Percentiles rank a stretch among this genome's conserved stretches.
Conservation (phyloP, 495 filamentous ascomycete genomes). For the Stereocaulon alpinum region DNA sequence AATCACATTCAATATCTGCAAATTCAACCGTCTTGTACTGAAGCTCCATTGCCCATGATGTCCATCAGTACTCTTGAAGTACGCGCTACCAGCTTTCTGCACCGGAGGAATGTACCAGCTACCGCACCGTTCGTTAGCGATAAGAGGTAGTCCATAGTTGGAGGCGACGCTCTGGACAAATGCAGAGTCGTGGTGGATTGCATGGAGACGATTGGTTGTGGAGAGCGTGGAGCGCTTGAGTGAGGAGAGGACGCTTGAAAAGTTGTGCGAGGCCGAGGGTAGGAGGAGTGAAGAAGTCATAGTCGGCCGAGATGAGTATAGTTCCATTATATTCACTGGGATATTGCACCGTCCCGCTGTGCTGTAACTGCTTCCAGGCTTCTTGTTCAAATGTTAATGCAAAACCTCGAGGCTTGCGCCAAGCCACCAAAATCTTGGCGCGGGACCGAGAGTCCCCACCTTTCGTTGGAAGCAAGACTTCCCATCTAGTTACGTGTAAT, state of each 20-base stretch:
- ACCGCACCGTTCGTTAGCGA: constrained; percentile 89
- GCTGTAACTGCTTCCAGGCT: background rate
- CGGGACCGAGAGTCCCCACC: too few relatives aligned
- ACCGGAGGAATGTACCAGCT: constrained; percentile 83
- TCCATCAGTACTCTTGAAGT: constrained; percentile 98
- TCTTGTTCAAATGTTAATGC: too few relatives aligned
- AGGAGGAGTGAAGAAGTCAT: constrained; percentile 4
- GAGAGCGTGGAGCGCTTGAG: constrained; percentile 60
- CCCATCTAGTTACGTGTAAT: too few relatives aligned
- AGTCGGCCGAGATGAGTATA: background rate
- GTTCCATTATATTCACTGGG: background rate
- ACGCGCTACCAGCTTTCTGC: constrained; percentile 58
- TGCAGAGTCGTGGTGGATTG: constrained; percentile 55
- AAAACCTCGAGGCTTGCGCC: too few relatives aligned
- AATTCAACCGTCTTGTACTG: constrained; percentile 70
- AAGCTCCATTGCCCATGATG: constrained; percentile 86
- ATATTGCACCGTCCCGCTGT: background rate
- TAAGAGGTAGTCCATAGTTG: constrained; percentile 55
- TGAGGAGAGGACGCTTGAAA: constrained; percentile 21
- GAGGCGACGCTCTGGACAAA: constrained; percentile 52
- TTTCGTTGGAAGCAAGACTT: too few relatives aligned
- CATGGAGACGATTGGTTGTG: constrained; percentile 66
- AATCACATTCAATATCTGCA: constrained; percentile 60
- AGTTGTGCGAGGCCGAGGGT: constrained; percentile 19
- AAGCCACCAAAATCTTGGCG: too few relatives aligned